Evolutionary conservation across 2,329 filamentous ascomycete genomes (phyloP).

Genomic region (Aureobasidium sp.): DNA sequence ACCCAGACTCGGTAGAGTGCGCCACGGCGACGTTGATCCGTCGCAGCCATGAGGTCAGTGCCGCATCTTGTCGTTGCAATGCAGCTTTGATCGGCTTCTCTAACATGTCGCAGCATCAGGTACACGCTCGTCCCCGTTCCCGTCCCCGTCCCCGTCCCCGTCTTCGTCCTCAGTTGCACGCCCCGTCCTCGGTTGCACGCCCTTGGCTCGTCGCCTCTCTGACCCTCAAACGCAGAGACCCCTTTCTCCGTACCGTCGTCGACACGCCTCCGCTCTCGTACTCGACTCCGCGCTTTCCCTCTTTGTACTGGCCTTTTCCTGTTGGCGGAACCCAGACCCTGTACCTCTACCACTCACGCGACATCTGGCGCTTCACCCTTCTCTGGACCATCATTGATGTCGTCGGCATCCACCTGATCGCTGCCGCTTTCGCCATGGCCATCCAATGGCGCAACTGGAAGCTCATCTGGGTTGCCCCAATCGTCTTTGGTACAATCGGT

Average conservation of each 20-base stretch:
- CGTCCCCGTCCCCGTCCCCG: no score
- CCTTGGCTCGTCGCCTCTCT: background rate
- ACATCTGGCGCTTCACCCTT: constrained; percentile 82
- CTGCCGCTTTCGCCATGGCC: constrained; percentile 60
- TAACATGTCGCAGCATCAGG: constrained; percentile 1
- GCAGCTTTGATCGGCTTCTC: background rate
- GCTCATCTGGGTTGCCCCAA: constrained; percentile 59
- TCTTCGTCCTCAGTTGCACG: no score
- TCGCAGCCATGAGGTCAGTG: background rate
- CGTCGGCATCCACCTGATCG: constrained; percentile 62
- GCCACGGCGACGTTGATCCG: background rate
- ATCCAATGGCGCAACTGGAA: constrained; percentile 55
- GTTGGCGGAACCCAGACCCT: constrained; percentile 46
- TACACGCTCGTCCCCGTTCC: no score
- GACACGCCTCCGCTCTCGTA: constrained; percentile 50
- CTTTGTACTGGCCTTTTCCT: constrained; percentile 65
- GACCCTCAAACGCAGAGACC: background rate
- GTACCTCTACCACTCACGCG: constrained; percentile 63
- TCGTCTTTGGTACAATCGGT: constrained; percentile 62
- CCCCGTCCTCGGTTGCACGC: no score
- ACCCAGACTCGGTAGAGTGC: background rate
- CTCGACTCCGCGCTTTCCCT: constrained; percentile 63
- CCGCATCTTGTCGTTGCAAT: background rate
- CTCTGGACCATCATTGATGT: constrained; percentile 80
- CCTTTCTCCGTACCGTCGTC: constrained; percentile 36